Evolutionary conservation across 1,284 basidiomycete species (phyloP).

Genomic region (Apiotrichum laibachii): DNA sequence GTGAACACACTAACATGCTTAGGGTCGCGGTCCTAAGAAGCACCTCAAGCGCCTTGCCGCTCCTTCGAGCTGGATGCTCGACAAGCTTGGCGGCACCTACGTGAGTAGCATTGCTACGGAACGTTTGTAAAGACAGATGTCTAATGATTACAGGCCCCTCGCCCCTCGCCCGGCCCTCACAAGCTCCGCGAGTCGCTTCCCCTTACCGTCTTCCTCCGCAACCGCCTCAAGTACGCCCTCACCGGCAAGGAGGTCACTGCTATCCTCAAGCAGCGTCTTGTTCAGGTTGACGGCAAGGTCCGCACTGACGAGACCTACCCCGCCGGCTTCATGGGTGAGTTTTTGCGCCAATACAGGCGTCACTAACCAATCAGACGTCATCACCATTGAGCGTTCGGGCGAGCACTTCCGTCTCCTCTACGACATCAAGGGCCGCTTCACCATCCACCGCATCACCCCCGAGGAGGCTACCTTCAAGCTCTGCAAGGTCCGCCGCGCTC

Average conservation of each 20-base stretch:
- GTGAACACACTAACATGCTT: slow-evolving; percentile 8
- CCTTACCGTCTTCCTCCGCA: slow-evolving; percentile 92
- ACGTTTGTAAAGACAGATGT: slow-evolving; percentile 40
- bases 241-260: slow-evolving; percentile 92
- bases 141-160: slow-evolving; percentile 63
- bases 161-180: slow-evolving; percentile 96
- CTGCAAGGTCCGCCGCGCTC: slow-evolving; percentile 89
- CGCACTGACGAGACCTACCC: slow-evolving; percentile 97
- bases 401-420: slow-evolving; percentile 99
- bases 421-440: slow-evolving; percentile 99
- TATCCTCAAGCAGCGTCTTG: slow-evolving; percentile 93
- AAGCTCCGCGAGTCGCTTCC: slow-evolving; percentile 97
- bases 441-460: slow-evolving; percentile 97
- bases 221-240: slow-evolving; percentile 98
- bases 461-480: slow-evolving; percentile 99
- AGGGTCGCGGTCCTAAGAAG: slow-evolving; percentile 98
- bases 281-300: slow-evolving; percentile 99
- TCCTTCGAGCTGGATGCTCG: slow-evolving; percentile 99
- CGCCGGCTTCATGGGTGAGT: slow-evolving; percentile 91
- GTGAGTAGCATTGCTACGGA: slow-evolving; percentile 40
- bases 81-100: slow-evolving; percentile 97
- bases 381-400: slow-evolving; percentile 96
- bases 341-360: slow-evolving; percentile 1
- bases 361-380: slow-evolving; percentile 66
- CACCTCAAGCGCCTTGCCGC: slow-evolving; percentile 97